Evolutionary conservation across 352 stramenopile species (phyloP), one percentile per base, ranked within the genome.

Genomic region (Pythium biforme): DNA sequence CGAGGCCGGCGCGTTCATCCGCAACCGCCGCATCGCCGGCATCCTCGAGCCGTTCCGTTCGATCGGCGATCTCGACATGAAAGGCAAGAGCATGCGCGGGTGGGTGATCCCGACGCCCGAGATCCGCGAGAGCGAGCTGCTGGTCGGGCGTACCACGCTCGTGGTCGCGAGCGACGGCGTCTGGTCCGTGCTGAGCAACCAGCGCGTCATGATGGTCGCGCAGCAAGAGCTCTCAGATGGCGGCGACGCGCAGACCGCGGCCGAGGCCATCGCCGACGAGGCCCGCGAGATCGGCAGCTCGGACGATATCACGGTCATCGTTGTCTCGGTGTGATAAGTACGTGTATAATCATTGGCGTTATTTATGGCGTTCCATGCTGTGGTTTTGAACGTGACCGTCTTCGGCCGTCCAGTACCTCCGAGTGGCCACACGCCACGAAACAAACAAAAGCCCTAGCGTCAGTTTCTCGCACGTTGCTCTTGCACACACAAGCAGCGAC

Each of bases 1-100:
- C 10, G 59, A 65, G 29, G 88, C 77, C 29, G 88, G 88, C 26
- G 88, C 80, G 22, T 78, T 73, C 54, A 83, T 95, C 19, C 69
- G 84, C 26, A 83, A 89, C 56, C 77, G 77, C 14, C 82, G 85
- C 11, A 79, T 96, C 37, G 81, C 84, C 22, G 88, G 88, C 17
- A 72, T 92, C 31, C 51, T 96, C 6, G 88, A 91, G 33, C 85
- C 90, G 2, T 94, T 91, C n/a, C 74, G 89, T 22, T 83, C 79
- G 6, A 88, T 96, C 29, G 88, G 89, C 20, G 89, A 96, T 52
- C 81, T 92, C n/a, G 84, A 92, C 55, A 76, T 92, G 71, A 94
- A 94, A 62, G 72, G 73, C 34, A 66, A 68, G 17, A 75, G 75
- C 39, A 92, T 94, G 84, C 66, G 77, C 39, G 76, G 83, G 50